These are phyloP conservation scores for Beauveria sp. DNA, from an alignment of 2,329 filamentous ascomycete species.

Conservation along the genomic window DNA sequence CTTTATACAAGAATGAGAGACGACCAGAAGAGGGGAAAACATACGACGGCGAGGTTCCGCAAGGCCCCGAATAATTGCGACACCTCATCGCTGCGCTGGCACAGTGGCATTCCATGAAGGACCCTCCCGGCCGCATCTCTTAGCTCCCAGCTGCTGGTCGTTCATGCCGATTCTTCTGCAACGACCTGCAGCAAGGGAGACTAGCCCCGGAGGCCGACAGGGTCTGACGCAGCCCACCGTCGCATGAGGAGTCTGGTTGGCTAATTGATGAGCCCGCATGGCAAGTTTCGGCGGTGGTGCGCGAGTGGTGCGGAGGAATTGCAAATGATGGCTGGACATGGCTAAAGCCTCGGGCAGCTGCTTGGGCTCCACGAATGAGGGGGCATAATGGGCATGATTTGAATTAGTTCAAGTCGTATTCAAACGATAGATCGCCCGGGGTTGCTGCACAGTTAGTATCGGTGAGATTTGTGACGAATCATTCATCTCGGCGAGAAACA, in stretches of 20 bases:
- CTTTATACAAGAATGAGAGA: neutral
- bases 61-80: neutral
- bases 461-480: neutral
- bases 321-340: neutral
- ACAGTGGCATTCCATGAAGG: neutral
- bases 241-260: neutral
- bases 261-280: neutral
- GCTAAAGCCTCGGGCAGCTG: neutral
- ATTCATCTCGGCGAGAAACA: neutral
- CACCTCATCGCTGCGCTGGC: neutral
- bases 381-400: neutral
- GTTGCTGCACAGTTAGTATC: neutral
- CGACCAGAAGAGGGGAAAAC: neutral
- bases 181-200: neutral
- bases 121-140: constrained; percentile 1
- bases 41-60: neutral
- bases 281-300: neutral
- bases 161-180: constrained; percentile 3
- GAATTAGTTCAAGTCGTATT: neutral
- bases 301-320: neutral
- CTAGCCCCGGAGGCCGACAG: neutral
- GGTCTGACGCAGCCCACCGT: neutral
- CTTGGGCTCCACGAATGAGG: neutral
- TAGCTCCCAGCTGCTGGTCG: neutral
- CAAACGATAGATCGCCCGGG: neutral